Evolutionary conservation across 1,284 basidiomycete species (phyloP).

Genomic region (Trametes versicolor): DNA sequence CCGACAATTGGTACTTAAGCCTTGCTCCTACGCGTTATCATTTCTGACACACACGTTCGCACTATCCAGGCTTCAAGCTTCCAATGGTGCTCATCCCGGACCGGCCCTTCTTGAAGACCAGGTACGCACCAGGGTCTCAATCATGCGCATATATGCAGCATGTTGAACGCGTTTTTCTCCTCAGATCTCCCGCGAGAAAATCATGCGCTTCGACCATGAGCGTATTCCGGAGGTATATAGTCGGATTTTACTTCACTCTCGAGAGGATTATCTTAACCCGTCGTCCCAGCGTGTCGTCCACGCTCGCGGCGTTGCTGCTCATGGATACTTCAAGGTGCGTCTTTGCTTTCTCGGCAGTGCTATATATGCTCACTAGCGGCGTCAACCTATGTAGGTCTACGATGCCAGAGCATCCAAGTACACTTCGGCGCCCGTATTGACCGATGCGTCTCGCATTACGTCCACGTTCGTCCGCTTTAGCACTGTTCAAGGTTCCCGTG

Average conservation of each 20-base stretch:
- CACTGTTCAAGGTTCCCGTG: conserved; percentile 81
- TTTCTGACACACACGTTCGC: background rate
- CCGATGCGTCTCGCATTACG: conserved; percentile 74
- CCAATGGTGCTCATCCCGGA: conserved; percentile 54
- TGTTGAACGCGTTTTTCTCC: background rate
- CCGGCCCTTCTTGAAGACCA: conserved; percentile 75
- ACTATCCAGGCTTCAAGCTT: conserved; percentile 59
- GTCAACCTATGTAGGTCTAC: conserved; percentile 52
- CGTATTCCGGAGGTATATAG: conserved; percentile 80
- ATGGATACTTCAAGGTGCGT: conserved; percentile 75
- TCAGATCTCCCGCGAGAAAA: conserved; percentile 70
- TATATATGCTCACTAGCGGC: background rate
- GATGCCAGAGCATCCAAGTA: conserved; percentile 70
- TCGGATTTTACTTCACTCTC: background rate
- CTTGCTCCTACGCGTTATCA: background rate
- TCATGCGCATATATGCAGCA: background rate
- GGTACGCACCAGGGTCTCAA: conserved; percentile 11
- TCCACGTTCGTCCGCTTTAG: conserved; percentile 85
- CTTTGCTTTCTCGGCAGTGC: background rate
- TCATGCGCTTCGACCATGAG: conserved; percentile 84
- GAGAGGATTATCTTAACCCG: background rate
- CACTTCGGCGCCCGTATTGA: conserved; percentile 75
- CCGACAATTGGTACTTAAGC: conserved; percentile 67
- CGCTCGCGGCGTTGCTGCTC: conserved; percentile 83
- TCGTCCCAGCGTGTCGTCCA: conserved; percentile 60